These are phyloP conservation scores for Candida sonorensis DNA, from an alignment of 805 yeast genomes.

Conservation along the genomic window DNA sequence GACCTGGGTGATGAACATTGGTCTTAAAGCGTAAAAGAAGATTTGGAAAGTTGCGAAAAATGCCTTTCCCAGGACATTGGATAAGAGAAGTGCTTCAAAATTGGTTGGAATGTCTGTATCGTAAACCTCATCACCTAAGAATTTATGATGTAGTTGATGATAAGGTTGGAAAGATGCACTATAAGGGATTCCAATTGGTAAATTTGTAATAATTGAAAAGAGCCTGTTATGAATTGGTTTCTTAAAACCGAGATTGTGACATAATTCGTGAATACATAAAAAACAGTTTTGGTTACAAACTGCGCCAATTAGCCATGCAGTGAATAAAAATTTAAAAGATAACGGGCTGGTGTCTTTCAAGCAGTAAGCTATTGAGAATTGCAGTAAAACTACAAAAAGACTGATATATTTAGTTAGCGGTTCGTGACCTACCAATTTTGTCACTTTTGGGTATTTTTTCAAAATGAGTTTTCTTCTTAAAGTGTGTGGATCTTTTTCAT, in stretches of 20 bases:
- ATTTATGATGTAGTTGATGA: conserved; percentile 88
- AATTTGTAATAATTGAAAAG: conserved; percentile 68
- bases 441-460: conserved; percentile 70
- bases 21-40: conserved; percentile 83
- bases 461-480: conserved; percentile 66
- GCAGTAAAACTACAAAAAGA: conserved; percentile 57
- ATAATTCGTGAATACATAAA: conserved; percentile 81
- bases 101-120: conserved; percentile 87
- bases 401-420: conserved; percentile 79
- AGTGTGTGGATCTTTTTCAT: conserved; percentile 75
- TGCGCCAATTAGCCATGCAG: conserved; percentile 80
- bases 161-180: conserved; percentile 86
- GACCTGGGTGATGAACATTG: conserved; percentile 76
- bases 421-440: conserved; percentile 78
- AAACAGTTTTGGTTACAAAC: conserved; percentile 80
- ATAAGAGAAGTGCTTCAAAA: conserved; percentile 66
- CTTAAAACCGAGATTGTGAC: conserved; percentile 79
- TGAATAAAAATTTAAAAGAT: conserved; percentile 45
- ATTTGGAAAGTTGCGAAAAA: conserved; percentile 88
- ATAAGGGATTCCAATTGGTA: conserved; percentile 88
- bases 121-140: conserved; percentile 72
- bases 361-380: conserved; percentile 55
- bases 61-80: conserved; percentile 78
- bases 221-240: conserved; percentile 71
- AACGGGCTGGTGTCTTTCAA: conserved; percentile 50